phyloP scores from a whole-genome alignment of 2,329 filamentous ascomycete genomes.

The Didymella exigua region DNA sequence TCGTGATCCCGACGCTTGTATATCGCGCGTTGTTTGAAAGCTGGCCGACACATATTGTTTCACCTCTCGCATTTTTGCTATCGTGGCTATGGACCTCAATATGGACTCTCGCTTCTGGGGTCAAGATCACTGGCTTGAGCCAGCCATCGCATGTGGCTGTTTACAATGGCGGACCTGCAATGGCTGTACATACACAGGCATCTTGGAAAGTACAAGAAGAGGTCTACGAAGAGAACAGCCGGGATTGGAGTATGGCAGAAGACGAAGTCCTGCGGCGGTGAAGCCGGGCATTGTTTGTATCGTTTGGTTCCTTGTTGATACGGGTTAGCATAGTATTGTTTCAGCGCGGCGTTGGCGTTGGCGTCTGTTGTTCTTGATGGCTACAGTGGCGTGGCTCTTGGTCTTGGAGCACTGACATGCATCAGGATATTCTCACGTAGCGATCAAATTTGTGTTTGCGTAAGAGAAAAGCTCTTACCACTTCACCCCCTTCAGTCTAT shows the following conservation, averaged over 20 bases:
- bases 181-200: slow-evolving; percentile 8
- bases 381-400: not conserved
- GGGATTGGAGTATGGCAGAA: slow-evolving; percentile 35
- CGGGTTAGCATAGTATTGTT: slow-evolving; percentile 6
- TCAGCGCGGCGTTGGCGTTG: slow-evolving; percentile 14
- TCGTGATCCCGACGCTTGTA: slow-evolving; percentile 61
- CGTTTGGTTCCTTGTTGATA: not conserved
- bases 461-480: not conserved
- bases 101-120: slow-evolving; percentile 17
- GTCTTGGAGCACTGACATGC: not conserved
- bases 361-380: not conserved
- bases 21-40: slow-evolving; percentile 48
- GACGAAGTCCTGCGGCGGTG: slow-evolving; percentile 26
- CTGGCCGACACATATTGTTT: slow-evolving; percentile 41
- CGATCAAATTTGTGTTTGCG: not conserved
- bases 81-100: slow-evolving; percentile 25
- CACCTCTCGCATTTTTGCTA: slow-evolving; percentile 15
- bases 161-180: not conserved
- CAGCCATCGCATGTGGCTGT: not conserved
- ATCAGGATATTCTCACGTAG: not conserved
- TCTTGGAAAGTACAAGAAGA: slow-evolving; percentile 6
- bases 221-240: slow-evolving; percentile 21
- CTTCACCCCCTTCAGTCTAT: not conserved
- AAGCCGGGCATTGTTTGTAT: not conserved
- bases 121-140: not conserved